phyloP scores from a whole-genome alignment of 352 stramenopile species.

The Pelagophyceae sp. region DNA sequence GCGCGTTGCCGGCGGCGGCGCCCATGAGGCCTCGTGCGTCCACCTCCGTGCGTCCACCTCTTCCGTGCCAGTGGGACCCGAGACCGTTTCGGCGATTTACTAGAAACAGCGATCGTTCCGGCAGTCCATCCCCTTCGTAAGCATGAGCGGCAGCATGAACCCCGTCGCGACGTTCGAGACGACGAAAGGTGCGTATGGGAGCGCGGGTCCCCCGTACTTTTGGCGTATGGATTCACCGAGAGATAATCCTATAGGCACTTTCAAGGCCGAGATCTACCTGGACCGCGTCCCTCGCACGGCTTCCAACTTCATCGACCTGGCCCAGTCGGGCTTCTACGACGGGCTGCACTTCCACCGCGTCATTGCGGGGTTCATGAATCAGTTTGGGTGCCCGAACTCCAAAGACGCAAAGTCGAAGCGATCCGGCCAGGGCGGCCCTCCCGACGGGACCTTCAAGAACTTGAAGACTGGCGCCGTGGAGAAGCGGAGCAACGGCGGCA shows the following conservation, averaged over 20 bases:
- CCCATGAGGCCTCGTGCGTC: no score
- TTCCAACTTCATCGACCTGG: conserved; percentile 76
- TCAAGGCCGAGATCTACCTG: conserved; percentile 33
- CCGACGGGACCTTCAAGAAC: conserved; percentile 12
- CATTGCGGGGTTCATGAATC: conserved; percentile 52
- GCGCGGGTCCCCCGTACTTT: no score
- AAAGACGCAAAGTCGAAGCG: conserved; percentile 3
- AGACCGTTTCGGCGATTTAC: no score
- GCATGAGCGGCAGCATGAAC: neutral
- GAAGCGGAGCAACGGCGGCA: neutral
- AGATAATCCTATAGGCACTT: conserved; percentile 29
- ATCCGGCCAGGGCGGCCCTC: conserved; percentile 20
- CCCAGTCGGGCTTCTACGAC: conserved; percentile 81
- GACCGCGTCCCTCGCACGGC: conserved; percentile 42
- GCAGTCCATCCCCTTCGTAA: no score
- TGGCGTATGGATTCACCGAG: no score
- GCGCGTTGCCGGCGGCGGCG: no score
- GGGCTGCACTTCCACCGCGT: conserved; percentile 87
- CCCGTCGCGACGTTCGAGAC: neutral
- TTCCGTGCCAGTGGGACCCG: no score
- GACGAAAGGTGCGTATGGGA: neutral
- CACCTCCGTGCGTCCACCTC: no score
- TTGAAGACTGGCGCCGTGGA: neutral
- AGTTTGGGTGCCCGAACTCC: conserved; percentile 35
- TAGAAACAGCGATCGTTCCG: no score